Percentiles rank a stretch among this genome's conserved stretches.
Evolutionary conservation across 2,329 filamentous ascomycete species (phyloP).

Genomic region (Aspergillus pseudotamarii): DNA sequence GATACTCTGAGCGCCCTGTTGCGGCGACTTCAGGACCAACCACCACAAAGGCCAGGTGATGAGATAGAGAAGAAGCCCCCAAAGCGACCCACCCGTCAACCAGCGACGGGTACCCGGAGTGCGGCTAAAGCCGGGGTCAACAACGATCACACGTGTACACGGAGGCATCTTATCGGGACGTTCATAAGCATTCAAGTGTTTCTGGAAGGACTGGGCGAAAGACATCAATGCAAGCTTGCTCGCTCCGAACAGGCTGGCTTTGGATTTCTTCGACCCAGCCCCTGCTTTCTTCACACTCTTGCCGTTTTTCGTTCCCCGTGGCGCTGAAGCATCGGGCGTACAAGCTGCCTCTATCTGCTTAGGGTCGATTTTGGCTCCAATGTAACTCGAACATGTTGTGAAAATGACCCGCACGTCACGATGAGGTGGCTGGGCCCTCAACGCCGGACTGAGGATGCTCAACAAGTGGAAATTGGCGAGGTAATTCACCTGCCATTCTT

Average conservation of each 20-base stretch:
- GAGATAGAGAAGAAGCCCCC: conserved; percentile 77
- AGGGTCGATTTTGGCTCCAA: conserved; percentile 68
- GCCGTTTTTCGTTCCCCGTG: neutral
- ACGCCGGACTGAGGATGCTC: conserved; percentile 84
- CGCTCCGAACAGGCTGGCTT: conserved; percentile 59
- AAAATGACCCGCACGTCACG: conserved; percentile 89
- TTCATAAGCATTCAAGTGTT: conserved; percentile 82
- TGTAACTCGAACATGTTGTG: conserved; percentile 84
- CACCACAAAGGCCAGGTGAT: conserved; percentile 79
- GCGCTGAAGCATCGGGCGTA: neutral
- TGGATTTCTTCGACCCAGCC: neutral
- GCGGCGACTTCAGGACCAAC: conserved; percentile 82
- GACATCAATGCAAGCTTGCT: conserved; percentile 79
- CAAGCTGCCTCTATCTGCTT: conserved; percentile 24
- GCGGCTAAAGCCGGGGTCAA: conserved; percentile 81
- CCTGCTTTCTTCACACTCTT: conserved; percentile 25
- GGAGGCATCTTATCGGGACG: conserved; percentile 80
- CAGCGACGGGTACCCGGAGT: conserved; percentile 87
- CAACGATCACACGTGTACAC: conserved; percentile 80
- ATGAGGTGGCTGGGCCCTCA: conserved; percentile 89
- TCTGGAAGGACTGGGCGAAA: conserved; percentile 89
- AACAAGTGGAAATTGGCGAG: conserved; percentile 94
- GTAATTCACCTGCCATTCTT: conserved; percentile 93
- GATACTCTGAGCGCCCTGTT: conserved; percentile 83
- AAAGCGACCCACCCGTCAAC: conserved; percentile 80